Evolutionary conservation across 805 yeast species (phyloP).

Genomic region (Torulaspora quercuum): DNA sequence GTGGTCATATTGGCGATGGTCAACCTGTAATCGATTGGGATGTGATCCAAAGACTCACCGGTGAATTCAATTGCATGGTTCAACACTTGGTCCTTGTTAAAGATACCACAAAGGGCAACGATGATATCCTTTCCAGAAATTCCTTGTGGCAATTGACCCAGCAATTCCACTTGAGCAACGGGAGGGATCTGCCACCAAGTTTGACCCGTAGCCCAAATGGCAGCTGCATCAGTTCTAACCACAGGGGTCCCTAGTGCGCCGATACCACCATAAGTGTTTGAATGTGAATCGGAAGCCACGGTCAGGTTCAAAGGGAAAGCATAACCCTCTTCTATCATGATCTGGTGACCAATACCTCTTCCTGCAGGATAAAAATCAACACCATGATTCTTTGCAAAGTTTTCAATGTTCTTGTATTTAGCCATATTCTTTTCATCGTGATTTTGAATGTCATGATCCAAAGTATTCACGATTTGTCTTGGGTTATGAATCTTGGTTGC

Average conservation of each 20-base stretch:
- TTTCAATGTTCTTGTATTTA: conserved; percentile 83
- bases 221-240: conserved; percentile 97
- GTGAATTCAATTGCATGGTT: conserved; percentile 92
- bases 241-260: conserved; percentile 96
- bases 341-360: conserved; percentile 98
- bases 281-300: conserved; percentile 97
- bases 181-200: conserved; percentile 99
- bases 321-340: conserved; percentile 98
- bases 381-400: conserved; percentile 85
- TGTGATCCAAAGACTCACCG: conserved; percentile 68
- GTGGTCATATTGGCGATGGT: conserved; percentile 98
- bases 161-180: conserved; percentile 86
- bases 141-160: conserved; percentile 77
- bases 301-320: conserved; percentile 92
- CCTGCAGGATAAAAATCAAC: conserved; percentile 98
- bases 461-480: conserved; percentile 89
- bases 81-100: conserved; percentile 88
- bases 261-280: conserved; percentile 96
- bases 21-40: conserved; percentile 78
- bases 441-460: conserved; percentile 98
- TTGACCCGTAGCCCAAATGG: conserved; percentile 99
- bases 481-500: conserved; percentile 79
- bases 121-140: conserved; percentile 96
- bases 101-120: conserved; percentile 89
- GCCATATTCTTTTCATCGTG: conserved; percentile 81